Percentiles rank a stretch among this genome's conserved stretches.
phyloP scores from a whole-genome alignment of 164 flowering plant genomes.

The Berberis vulgaris region DNA sequence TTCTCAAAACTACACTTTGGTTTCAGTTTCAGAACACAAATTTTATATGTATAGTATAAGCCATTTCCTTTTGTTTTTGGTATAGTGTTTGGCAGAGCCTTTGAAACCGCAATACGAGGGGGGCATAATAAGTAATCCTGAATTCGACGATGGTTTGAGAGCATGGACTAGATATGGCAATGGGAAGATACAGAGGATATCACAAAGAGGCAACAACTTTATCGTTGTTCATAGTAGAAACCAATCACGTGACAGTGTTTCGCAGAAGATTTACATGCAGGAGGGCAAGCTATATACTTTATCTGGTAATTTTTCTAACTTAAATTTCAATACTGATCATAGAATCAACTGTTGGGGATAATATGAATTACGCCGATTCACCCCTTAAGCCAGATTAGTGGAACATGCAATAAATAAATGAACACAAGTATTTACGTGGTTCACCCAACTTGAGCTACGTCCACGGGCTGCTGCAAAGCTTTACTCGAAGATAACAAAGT shows the following conservation, averaged over 20 bases:
- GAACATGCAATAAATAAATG: no score
- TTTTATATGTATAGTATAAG: not conserved
- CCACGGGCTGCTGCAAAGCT: no score
- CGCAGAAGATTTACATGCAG: conserved; percentile 45
- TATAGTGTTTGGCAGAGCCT: conserved; percentile 64
- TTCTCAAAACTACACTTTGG: not conserved
- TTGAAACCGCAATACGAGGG: conserved; percentile 60
- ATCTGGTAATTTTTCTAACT: no score
- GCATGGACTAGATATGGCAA: conserved; percentile 58
- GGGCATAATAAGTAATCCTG: conserved; percentile 71
- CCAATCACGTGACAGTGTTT: conserved; percentile 36
- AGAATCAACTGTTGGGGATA: no score
- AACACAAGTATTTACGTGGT: no score
- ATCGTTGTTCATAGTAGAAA: conserved; percentile 47
- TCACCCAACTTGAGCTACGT: no score
- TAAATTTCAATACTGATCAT: no score
- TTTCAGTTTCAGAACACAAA: not conserved
- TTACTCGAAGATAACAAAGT: no score
- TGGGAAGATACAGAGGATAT: conserved; percentile 29
- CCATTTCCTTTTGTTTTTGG: not conserved
- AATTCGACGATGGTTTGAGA: conserved; percentile 37
- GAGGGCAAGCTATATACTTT: conserved; percentile 39
- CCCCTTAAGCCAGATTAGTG: no score
- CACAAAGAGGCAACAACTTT: conserved; percentile 39
- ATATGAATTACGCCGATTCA: no score